Base-by-base conservation (phyloP, 2,329 filamentous ascomycete genomes). In the Rhynchosporium agropyri region DNA sequence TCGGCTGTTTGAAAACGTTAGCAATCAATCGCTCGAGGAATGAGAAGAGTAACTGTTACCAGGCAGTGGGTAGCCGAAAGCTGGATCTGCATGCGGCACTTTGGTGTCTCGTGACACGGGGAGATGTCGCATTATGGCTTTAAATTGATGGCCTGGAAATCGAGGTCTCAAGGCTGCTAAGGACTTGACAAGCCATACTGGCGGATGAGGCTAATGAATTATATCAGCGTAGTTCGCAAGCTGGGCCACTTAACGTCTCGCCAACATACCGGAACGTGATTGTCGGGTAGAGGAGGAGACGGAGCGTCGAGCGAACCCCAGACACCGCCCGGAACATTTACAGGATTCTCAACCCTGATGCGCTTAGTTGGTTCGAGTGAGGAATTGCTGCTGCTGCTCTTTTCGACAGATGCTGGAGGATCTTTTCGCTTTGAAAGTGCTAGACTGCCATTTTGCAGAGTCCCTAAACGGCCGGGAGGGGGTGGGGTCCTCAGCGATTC, bases 141-240 rank as follows among this genome's bases (percentile, higher is more conserved):
- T 31, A 9, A 54, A 54, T 20, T 20, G 31, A 36, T 54, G 31
- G 13, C 20, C 36, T 12, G 50, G 50, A 31, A 38, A 40, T 10
- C 8, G 38, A 7, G 31, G 31, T 54, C 28, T 8, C 31, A 54
- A 26, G 8, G 36, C 36, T 10, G 12, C 50, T 26, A 54, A 40
- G 31, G 7, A 26, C 50, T 9, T 13, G 50, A 54, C 26, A n/a
- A 54, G 31, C 50, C 50, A 54, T 38, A 33, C 50, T 38, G 50
- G 50, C 13, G 50, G 50, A n/a, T 31, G 50, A 38, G 50, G 50
- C 50, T 54, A 29, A 38, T 33, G 31, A 54, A 2, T 20, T 28
- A 28, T 6, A 28, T 50, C 29, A 31, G 26, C 46, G 29, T 26
- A 9, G 3, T 6, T 10, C 40, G 15, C 15, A 42, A 12, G 10